Conservation (phyloP, 2,329 filamentous ascomycete species). For the Hypoxylon sp. region DNA sequence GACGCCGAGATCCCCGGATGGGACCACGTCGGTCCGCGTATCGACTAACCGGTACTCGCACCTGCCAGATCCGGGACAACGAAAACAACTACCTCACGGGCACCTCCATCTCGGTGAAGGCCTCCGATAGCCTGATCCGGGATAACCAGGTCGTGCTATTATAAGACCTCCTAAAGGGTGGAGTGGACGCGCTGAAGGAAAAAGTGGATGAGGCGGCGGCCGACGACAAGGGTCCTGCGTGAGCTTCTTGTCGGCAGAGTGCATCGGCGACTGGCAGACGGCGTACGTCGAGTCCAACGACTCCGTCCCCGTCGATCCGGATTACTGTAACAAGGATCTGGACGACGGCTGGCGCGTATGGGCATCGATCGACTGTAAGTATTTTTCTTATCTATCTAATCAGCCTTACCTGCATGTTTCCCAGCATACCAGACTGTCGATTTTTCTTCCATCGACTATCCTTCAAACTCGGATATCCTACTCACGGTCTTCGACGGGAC, state of each 20-base stretch:
- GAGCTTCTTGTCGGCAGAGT: not conserved
- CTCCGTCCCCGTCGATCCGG: not conserved
- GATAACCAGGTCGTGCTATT: not conserved
- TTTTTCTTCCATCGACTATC: not conserved
- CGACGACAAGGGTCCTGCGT: conserved; percentile 3
- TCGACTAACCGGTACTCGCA: conserved; percentile 3
- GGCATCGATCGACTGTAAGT: conserved; percentile 1
- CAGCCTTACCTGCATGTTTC: too few relatives aligned
- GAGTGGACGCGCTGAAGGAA: not conserved
- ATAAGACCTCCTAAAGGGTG: not conserved
- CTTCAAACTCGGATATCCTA: not conserved
- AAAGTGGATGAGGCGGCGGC: not conserved
- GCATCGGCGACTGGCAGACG: conserved; percentile 1
- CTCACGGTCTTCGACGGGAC: conserved; percentile 7
- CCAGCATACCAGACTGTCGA: not conserved
- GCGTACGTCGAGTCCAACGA: conserved; percentile 3
- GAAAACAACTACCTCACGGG: conserved; percentile 4
- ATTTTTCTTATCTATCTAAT: not conserved
- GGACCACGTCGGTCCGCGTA: conserved; percentile 1
- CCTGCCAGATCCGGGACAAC: not conserved
- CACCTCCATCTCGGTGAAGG: conserved; percentile 6
- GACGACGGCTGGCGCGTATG: not conserved
- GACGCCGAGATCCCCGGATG: conserved; percentile 6
- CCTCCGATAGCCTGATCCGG: conserved; percentile 3
- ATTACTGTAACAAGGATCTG: not conserved